Evolutionary conservation across 305 asterid genomes (phyloP), one percentile per base, ranked within the genome.

Genomic region (Solanum hybrid): DNA sequence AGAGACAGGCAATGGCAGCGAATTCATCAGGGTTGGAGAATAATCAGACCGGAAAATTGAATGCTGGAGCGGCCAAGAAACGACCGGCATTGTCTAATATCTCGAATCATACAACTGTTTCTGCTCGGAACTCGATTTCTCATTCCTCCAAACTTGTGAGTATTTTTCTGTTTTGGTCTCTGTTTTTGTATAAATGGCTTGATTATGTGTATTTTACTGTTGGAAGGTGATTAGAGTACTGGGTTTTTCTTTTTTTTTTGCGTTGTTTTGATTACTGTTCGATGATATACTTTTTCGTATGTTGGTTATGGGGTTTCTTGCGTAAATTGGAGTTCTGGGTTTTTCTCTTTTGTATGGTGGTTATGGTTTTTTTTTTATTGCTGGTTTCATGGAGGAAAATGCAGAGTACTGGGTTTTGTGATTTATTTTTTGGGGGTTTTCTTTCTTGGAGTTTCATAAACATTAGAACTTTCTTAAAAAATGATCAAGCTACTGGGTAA

Each of bases 31-130:
- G 33, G 31, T 92, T 95, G 73, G 99, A 97, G 81, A 94, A 91
- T 46, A 64, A 18, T 76, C 61, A 79, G 91, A 78, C 73, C 0
- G 96, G 95, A 87, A 95, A 94, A 89, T 87, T 89, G 85, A 28
- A 89, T 82, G 10, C 92, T 29, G 89, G 91, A 6, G 92, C 92
- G 8, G 94, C 94, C 89, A 96, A 96, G 96, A 97, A 96, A 78
- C 94, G 99, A 0, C 97, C 98, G n/a, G 98, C 99, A 71, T 95
- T 97, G 4, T 90, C 95, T 11, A 96, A 97, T 42, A 92, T 97
- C 51, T 94, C 97, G 3, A 97, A 97, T 90, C 96, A 94, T 93
- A 92, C 94, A 91, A 92, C 92, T n/a, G 93, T 83, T 33, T 61
- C 85, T 18, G 92, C 92, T 37, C 94, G 96, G 89, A 90, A 67